These are phyloP conservation scores for Solanum chacoense DNA, from an alignment of 305 asterid genomes.

Conservation along the genomic window DNA sequence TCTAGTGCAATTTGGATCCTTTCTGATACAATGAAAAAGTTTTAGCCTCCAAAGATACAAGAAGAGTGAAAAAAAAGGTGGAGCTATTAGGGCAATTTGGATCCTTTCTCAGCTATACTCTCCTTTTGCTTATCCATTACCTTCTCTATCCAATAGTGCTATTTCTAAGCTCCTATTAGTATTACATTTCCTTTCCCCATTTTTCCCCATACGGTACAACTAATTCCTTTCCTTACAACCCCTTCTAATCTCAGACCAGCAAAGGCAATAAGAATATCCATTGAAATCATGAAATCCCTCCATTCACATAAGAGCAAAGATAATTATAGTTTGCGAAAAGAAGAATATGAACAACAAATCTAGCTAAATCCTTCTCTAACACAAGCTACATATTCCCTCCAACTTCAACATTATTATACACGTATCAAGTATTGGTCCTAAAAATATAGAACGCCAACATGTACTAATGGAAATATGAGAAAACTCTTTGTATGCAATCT, in stretches of 20 bases:
- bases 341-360: not conserved
- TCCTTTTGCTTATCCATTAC: not conserved
- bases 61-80: not conserved
- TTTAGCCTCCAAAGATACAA: not conserved
- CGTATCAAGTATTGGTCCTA: not conserved
- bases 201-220: not conserved
- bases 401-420: not conserved
- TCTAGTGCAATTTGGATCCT: constrained; percentile 53
- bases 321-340: not conserved
- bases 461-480: not conserved
- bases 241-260: not conserved
- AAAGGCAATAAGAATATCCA: not conserved
- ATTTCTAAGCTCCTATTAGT: not conserved
- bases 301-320: not conserved
- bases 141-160: not conserved
- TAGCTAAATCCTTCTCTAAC: not conserved
- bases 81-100: not conserved
- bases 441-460: not conserved
- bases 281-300: not conserved
- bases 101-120: not conserved
- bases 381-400: not conserved
- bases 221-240: not conserved
- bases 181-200: not conserved
- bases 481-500: not conserved
- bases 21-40: constrained; percentile 29